Evolutionary conservation across 1,284 basidiomycete species (phyloP).

Genomic region (Singerocomus rubriflavus): DNA sequence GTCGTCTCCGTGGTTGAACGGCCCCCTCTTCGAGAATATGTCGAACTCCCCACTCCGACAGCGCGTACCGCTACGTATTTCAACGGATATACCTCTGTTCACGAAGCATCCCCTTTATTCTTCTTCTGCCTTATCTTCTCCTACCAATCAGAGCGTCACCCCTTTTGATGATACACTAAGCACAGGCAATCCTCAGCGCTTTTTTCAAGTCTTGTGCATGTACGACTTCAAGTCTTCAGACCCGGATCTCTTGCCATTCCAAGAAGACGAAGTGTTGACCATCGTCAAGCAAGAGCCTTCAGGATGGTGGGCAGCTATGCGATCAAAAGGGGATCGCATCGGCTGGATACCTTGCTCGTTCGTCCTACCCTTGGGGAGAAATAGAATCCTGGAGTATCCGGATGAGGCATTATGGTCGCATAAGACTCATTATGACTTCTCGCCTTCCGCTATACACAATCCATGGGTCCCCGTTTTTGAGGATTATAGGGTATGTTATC

Average conservation of each 20-base stretch:
- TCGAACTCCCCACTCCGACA: constrained; percentile 4
- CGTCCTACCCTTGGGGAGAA: constrained; percentile 39
- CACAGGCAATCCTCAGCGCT: constrained; percentile 24
- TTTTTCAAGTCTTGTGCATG: constrained; percentile 56
- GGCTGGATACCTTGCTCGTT: constrained; percentile 73
- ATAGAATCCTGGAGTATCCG: constrained; percentile 4
- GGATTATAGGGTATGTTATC: constrained; percentile 18
- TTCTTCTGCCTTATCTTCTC: constrained; percentile 33
- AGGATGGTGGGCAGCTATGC: constrained; percentile 78
- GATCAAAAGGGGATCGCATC: constrained; percentile 46
- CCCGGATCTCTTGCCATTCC: constrained; percentile 57
- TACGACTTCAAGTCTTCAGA: constrained; percentile 65
- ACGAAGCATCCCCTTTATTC: not conserved
- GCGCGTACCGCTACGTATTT: constrained; percentile 46
- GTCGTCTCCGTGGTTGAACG: not conserved
- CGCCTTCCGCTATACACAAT: constrained; percentile 16
- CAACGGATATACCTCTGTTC: constrained; percentile 47
- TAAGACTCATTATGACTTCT: constrained; percentile 3
- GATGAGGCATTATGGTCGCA: constrained; percentile 5
- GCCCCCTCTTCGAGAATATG: constrained; percentile 1
- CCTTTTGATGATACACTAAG: constrained; percentile 31
- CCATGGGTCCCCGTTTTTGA: constrained; percentile 21
- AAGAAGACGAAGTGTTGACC: constrained; percentile 61
- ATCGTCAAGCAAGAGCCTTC: constrained; percentile 65
- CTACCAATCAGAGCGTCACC: constrained; percentile 27